These are phyloP conservation scores for Ascochyta rabiei DNA, from an alignment of 2,329 filamentous ascomycete species.

Conservation along the genomic window DNA sequence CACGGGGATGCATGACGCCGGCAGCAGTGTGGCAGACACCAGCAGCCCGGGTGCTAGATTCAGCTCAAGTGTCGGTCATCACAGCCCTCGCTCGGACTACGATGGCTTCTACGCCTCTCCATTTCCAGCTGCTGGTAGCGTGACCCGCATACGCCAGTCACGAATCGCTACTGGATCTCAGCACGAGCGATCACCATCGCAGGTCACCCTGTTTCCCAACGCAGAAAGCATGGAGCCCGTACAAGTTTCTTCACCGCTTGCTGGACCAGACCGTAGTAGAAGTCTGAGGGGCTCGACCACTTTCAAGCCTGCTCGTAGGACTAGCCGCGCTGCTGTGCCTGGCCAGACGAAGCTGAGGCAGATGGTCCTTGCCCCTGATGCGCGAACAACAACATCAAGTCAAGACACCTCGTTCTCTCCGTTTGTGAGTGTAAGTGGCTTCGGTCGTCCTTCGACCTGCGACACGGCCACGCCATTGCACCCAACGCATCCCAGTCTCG, in stretches of 20 bases:
- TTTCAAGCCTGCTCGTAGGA: constrained; percentile 24
- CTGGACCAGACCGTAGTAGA: constrained; percentile 14
- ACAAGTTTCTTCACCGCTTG: constrained; percentile 18
- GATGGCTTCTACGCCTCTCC: constrained; percentile 33
- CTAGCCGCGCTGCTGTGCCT: constrained; percentile 38
- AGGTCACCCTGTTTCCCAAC: constrained; percentile 28
- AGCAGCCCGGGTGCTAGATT: constrained; percentile 41
- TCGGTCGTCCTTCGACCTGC: constrained; percentile 39
- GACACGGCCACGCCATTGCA: constrained; percentile 39
- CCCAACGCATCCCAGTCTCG: constrained; percentile 22
- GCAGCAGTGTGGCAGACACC: constrained; percentile 48
- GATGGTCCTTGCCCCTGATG: constrained; percentile 41
- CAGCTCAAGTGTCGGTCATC: constrained; percentile 26
- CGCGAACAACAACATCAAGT: constrained; percentile 26
- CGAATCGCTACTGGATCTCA: neutral
- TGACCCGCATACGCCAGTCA: constrained; percentile 27
- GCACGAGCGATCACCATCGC: constrained; percentile 30
- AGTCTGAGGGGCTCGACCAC: constrained; percentile 26
- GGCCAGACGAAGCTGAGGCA: constrained; percentile 44
- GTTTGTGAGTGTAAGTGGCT: constrained; percentile 22
- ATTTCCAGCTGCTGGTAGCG: constrained; percentile 27
- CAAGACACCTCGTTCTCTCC: constrained; percentile 28
- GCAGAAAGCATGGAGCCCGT: constrained; percentile 19
- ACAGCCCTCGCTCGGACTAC: constrained; percentile 19
- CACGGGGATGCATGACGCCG: constrained; percentile 44